phyloP scores from a whole-genome alignment of 2,329 filamentous ascomycete species.

The Cordyceps cicadae region DNA sequence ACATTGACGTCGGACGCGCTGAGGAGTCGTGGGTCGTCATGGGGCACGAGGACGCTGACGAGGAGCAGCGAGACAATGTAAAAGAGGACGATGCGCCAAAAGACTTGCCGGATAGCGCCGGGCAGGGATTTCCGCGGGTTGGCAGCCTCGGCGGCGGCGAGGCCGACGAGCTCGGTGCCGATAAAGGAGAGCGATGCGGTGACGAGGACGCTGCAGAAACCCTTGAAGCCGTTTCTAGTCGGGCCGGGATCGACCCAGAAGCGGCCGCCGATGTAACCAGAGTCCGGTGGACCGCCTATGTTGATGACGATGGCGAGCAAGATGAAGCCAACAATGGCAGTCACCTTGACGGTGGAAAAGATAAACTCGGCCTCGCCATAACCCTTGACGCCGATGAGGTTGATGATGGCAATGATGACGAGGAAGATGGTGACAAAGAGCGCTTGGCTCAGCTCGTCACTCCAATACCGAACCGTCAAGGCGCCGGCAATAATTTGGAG shows the following conservation, averaged over 20 bases:
- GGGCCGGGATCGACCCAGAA: constrained; percentile 36
- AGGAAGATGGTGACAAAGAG: constrained; percentile 78
- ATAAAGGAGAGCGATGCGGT: constrained; percentile 46
- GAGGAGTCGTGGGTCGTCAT: constrained; percentile 30
- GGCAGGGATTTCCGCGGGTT: constrained; percentile 42
- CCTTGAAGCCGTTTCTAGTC: constrained; percentile 37
- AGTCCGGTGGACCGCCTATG: constrained; percentile 29
- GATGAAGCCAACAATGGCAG: constrained; percentile 20
- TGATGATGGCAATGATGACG: constrained; percentile 29
- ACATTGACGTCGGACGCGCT: constrained; percentile 31
- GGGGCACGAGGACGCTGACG: constrained; percentile 36
- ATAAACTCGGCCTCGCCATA: constrained; percentile 22
- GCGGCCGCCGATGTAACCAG: constrained; percentile 19
- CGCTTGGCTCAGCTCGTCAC: constrained; percentile 48
- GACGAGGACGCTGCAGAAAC: constrained; percentile 44
- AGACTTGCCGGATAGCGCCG: constrained; percentile 39
- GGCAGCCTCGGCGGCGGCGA: constrained; percentile 43
- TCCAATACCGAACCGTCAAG: constrained; percentile 72
- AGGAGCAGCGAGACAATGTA: constrained; percentile 38
- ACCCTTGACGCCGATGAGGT: constrained; percentile 19
- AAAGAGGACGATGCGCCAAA: constrained; percentile 42
- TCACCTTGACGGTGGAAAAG: constrained; percentile 19
- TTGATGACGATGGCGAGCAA: constrained; percentile 24
- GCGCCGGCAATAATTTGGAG: constrained; percentile 74
- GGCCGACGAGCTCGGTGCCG: constrained; percentile 45